A percentile compares a stretch with the other conserved stretches of the same genome.
Evolutionary conservation across 768 basidiomycete species (phyloP).

Genomic region (Favolaschia claudopus): DNA sequence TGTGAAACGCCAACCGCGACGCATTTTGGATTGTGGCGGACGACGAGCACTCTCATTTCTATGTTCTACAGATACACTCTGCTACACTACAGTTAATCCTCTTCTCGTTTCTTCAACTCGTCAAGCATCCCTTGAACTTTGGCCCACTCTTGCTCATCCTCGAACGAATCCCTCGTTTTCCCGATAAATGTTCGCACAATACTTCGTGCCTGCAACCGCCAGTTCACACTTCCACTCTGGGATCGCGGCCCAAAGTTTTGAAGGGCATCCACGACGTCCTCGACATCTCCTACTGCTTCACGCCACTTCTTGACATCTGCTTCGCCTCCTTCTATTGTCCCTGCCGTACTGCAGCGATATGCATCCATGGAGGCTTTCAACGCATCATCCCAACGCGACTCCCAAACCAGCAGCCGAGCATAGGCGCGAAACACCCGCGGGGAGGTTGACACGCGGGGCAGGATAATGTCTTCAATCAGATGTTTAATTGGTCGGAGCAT

Average conservation of each 20-base stretch:
- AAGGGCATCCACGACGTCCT: constrained; percentile 84
- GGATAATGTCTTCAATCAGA: constrained; percentile 79
- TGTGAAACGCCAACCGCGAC: too few species aligned
- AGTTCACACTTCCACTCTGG: constrained; percentile 58
- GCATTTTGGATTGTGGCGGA: too few species aligned
- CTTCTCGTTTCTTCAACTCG: constrained; percentile 58
- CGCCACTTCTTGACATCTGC: constrained; percentile 73
- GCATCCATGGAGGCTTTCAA: constrained; percentile 86
- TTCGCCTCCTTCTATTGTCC: constrained; percentile 70
- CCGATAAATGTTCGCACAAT: constrained; percentile 91
- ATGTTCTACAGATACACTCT: too few species aligned
- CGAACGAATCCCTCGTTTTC: constrained; percentile 80
- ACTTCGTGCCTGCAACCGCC: constrained; percentile 88
- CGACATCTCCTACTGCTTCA: constrained; percentile 79
- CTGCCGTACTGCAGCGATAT: constrained; percentile 76
- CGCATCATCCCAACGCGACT: constrained; percentile 76
- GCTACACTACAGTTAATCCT: constrained; percentile 8
- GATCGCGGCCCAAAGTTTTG: constrained; percentile 82
- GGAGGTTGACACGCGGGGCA: constrained; percentile 78
- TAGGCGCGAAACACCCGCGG: constrained; percentile 85
- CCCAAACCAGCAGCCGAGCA: constrained; percentile 80
- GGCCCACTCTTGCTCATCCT: constrained; percentile 88
- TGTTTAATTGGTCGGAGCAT: constrained; percentile 71
- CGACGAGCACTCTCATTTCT: too few species aligned
- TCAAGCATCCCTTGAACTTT: constrained; percentile 70